Base-by-base conservation (phyloP, 2,329 filamentous ascomycete species). In the Hyphodiscus sp. region DNA sequence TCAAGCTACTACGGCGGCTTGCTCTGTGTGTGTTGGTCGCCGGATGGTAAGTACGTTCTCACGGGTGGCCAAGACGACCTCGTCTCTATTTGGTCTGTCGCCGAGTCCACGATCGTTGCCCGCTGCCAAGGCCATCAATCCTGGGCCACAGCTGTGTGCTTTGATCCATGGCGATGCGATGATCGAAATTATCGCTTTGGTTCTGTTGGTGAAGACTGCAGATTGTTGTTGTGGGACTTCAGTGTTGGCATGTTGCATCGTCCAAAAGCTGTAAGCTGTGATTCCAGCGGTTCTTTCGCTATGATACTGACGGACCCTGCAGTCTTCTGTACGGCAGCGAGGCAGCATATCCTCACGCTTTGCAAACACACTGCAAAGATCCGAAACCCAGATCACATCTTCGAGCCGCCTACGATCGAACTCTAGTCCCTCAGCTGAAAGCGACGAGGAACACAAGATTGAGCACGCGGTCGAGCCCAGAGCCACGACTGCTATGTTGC, bases 81-180 rank as follows among this genome's bases (percentile, higher is more conserved):
- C 10, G 87, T 99, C 13, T 95, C 91, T 0, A 96, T 99, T 62
- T 99, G 94, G 94, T 94, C 86, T 16, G 78, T 96, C 41, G 80
- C 84, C 42, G 94, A 97, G 65, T 84, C 83, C 45, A 82, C 85
- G 50, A 83, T 99, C 48, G 86, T 99, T 48, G 94, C 92, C 18
- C 83, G 94, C 58, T 97, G 94, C 68, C 90, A 95, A 66, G 94
- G 94, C 2, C 94, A 99, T 71, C 87, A 95, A 59, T 96, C 91
- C 4, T 99, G 91, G 91, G 91, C 99, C 0, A 91, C 90, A 2
- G 84, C 86, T 16, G 89, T 99, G 41, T 89, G 90, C 2, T 99
- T 97, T 68, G 94, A 99, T 68, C 91, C 91, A 0, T 99, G 94
- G 94, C 82, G 91, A 58, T 99, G 94, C 66, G 94, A 99, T 66